phyloP scores from a whole-genome alignment of 257 asterid genomes.

The Cynanchum wilfordii region DNA sequence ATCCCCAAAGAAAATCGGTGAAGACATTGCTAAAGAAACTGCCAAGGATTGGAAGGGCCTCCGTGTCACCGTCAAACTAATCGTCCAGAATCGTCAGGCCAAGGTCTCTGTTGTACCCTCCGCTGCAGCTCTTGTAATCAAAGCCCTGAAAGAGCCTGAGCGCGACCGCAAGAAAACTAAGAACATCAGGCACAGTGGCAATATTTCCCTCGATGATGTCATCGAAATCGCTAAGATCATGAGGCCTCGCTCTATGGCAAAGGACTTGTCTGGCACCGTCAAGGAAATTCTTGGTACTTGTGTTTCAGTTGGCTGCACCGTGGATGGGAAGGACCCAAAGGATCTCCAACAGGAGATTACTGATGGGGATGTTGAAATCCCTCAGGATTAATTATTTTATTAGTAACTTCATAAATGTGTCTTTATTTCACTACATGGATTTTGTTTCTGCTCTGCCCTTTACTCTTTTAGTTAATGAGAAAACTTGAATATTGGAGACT shows the following conservation, averaged over 20 bases:
- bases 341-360: slow-evolving; percentile 63
- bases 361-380: slow-evolving; percentile 60
- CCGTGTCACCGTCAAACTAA: slow-evolving; percentile 62
- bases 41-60: slow-evolving; percentile 90
- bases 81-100: slow-evolving; percentile 70
- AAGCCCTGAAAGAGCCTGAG: slow-evolving; percentile 71
- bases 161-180: slow-evolving; percentile 62
- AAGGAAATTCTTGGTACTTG: slow-evolving; percentile 73
- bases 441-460: slow-evolving; percentile 2
- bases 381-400: slow-evolving; percentile 33
- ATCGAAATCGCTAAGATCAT: slow-evolving; percentile 62
- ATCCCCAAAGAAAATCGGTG: slow-evolving; percentile 66
- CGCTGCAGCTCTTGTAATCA: slow-evolving; percentile 66
- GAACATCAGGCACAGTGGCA: slow-evolving; percentile 63
- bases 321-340: slow-evolving; percentile 65
- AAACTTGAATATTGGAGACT: slow-evolving; percentile 3
- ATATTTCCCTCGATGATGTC: slow-evolving; percentile 62
- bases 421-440: slow-evolving; percentile 6
- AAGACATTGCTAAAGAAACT: slow-evolving; percentile 66
- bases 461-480: slow-evolving; percentile 6
- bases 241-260: slow-evolving; percentile 57
- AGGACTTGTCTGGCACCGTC: slow-evolving; percentile 58
- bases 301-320: slow-evolving; percentile 67
- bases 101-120: slow-evolving; percentile 67
- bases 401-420: not conserved